Evolutionary conservation across 2,329 filamentous ascomycete species (phyloP).

Genomic region (Aspergillus pseudoterreus): DNA sequence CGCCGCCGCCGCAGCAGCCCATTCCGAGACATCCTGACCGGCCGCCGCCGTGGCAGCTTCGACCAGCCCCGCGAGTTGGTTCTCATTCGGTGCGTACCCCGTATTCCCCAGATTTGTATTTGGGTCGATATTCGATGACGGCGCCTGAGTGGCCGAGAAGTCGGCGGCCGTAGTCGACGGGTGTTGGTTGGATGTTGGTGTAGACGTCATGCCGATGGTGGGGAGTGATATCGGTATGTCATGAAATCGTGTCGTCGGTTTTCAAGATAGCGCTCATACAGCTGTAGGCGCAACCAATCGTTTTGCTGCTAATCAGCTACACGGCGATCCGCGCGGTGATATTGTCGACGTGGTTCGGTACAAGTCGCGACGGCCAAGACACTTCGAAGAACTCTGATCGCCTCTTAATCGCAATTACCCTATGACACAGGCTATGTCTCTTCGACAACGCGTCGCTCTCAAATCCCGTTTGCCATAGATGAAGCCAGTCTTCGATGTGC

Average conservation of each 20-base stretch:
- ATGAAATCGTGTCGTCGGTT: background rate
- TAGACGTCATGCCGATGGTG: constrained; percentile 24
- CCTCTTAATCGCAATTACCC: background rate
- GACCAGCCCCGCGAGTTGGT: constrained; percentile 44
- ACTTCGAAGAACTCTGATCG: background rate
- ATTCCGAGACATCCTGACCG: constrained; percentile 35
- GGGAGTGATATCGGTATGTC: background rate
- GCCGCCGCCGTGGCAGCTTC: constrained; percentile 46
- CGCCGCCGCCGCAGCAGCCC: constrained; percentile 43
- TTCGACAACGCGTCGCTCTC: too few relatives aligned
- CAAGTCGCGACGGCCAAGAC: background rate
- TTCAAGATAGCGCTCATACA: background rate
- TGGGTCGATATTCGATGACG: constrained; percentile 28
- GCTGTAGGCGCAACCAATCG: background rate
- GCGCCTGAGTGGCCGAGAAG: constrained; percentile 22
- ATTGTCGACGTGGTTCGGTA: background rate
- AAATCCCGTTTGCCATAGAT: background rate
- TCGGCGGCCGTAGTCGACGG: constrained; percentile 25
- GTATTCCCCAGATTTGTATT: constrained; percentile 24
- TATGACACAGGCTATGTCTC: too few relatives aligned
- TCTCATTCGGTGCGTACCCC: constrained; percentile 37
- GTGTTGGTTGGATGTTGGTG: constrained; percentile 27
- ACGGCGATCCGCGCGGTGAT: background rate
- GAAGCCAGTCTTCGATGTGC: background rate
- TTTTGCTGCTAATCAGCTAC: background rate